Conservation (phyloP, 148 eudicot species). For the Rhododendron ferrugineum region DNA sequence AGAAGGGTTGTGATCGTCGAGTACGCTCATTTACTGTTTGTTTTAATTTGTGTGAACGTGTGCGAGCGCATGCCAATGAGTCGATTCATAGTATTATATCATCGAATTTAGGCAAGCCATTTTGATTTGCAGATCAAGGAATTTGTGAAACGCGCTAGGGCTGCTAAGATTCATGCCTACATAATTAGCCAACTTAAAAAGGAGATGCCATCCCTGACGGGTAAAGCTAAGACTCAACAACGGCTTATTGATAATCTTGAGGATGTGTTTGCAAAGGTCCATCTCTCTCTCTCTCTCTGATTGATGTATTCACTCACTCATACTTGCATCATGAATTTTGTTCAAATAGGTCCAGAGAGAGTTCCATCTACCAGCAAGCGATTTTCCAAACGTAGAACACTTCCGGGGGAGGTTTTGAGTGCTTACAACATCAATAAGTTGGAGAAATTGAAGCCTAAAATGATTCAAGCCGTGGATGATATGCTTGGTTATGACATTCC, state of each 20-base stretch:
- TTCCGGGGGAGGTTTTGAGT: constrained; percentile 51
- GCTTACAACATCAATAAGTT: constrained; percentile 64
- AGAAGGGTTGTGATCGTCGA: constrained; percentile 96
- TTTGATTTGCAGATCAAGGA: constrained; percentile 63
- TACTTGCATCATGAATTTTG: not conserved
- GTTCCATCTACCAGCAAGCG: constrained; percentile 67
- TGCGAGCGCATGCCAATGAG: not conserved
- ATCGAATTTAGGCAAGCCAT: not conserved
- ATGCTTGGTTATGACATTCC: constrained; percentile 85
- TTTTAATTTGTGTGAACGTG: not conserved
- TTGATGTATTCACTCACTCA: not conserved
- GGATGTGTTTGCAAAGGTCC: constrained; percentile 78
- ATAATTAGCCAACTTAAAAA: constrained; percentile 89
- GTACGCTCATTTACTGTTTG: constrained; percentile 28
- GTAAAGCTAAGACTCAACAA: constrained; percentile 86
- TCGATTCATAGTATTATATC: not conserved
- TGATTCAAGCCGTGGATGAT: constrained; percentile 75
- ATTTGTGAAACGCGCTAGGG: constrained; percentile 93
- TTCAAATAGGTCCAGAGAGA: constrained; percentile 62
- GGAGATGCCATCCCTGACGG: constrained; percentile 97
- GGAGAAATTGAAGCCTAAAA: constrained; percentile 61
- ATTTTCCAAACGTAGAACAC: constrained; percentile 66
- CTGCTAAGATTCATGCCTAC: constrained; percentile 93
- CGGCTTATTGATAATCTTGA: constrained; percentile 72
- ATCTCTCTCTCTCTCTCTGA: not conserved